Percentiles rank a stretch among this genome's conserved stretches.
phyloP scores from a whole-genome alignment of 192 early-diverging fungal species.

The Mortierella alpina region DNA sequence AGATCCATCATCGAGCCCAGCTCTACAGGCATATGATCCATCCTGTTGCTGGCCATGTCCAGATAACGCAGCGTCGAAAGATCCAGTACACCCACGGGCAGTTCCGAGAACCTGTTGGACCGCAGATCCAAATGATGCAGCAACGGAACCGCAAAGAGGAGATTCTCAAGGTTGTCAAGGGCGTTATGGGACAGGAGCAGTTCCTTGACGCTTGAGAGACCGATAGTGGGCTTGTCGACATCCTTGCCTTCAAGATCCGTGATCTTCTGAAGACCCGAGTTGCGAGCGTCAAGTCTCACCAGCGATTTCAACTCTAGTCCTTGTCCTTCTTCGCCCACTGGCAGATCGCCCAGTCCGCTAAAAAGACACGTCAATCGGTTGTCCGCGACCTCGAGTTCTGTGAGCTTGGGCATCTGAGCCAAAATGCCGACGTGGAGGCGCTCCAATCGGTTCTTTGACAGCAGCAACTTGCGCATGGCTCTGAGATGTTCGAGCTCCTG shows the following conservation, averaged over 20 bases:
- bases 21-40: conserved; percentile 55
- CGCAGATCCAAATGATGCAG: conserved; percentile 58
- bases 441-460: conserved; percentile 58
- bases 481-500: conserved; percentile 47
- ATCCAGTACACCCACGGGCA: conserved; percentile 55
- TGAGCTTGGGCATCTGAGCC: conserved; percentile 54
- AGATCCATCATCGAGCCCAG: conserved; percentile 59
- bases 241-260: conserved; percentile 35
- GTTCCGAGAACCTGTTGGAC: conserved; percentile 53
- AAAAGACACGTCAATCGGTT: conserved; percentile 52
- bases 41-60: conserved; percentile 61
- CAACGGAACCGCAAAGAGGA: conserved; percentile 36
- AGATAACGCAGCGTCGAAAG: conserved; percentile 55
- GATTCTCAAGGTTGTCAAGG: conserved; percentile 41
- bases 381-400: conserved; percentile 54
- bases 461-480: conserved; percentile 48
- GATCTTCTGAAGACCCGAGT: conserved; percentile 44
- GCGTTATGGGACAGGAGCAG: conserved; percentile 53
- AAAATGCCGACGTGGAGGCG: conserved; percentile 46
- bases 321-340: conserved; percentile 5
- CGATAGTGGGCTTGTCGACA: conserved; percentile 31
- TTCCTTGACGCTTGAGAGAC: conserved; percentile 59
- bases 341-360: conserved; percentile 18
- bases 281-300: conserved; percentile 34
- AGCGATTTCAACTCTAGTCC: conserved; percentile 5